phyloP scores from a whole-genome alignment of 1,284 basidiomycete species.

The Vanrija pseudolonga region DNA sequence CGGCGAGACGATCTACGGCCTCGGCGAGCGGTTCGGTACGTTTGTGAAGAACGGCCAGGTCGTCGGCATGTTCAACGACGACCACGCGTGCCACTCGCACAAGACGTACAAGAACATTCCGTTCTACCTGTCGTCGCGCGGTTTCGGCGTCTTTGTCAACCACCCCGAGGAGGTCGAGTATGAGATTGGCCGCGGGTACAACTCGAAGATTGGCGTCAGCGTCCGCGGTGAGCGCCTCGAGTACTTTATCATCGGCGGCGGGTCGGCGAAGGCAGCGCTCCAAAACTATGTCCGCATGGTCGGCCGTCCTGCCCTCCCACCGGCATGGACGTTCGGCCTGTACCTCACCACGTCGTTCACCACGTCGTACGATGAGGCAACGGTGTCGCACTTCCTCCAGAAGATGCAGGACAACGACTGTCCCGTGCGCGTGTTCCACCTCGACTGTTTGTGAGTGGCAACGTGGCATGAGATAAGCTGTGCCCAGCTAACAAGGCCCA shows the following conservation, averaged over 20 bases:
- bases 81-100: conserved; percentile 56
- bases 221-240: conserved; percentile 62
- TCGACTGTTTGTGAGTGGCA: conserved; percentile 73
- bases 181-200: conserved; percentile 69
- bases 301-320: conserved; percentile 55
- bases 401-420: conserved; percentile 66
- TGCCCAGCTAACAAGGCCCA: no score
- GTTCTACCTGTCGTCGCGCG: conserved; percentile 53
- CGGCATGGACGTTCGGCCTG: conserved; percentile 68
- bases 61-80: conserved; percentile 65
- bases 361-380: conserved; percentile 63
- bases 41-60: conserved; percentile 69
- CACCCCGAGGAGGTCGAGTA: conserved; percentile 68
- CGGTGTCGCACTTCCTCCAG: conserved; percentile 64
- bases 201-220: conserved; percentile 65
- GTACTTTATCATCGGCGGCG: conserved; percentile 57
- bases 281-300: conserved; percentile 28
- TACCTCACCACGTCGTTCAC: conserved; percentile 74
- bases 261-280: conserved; percentile 34
- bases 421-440: conserved; percentile 69
- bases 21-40: conserved; percentile 65
- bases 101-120: conserved; percentile 60
- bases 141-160: conserved; percentile 72
- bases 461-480: no score
- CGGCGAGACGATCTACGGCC: conserved; percentile 66